These are phyloP conservation scores for Sarocladiaceae sp. DNA, from an alignment of 2,329 filamentous ascomycete genomes.

Conservation along the genomic window DNA sequence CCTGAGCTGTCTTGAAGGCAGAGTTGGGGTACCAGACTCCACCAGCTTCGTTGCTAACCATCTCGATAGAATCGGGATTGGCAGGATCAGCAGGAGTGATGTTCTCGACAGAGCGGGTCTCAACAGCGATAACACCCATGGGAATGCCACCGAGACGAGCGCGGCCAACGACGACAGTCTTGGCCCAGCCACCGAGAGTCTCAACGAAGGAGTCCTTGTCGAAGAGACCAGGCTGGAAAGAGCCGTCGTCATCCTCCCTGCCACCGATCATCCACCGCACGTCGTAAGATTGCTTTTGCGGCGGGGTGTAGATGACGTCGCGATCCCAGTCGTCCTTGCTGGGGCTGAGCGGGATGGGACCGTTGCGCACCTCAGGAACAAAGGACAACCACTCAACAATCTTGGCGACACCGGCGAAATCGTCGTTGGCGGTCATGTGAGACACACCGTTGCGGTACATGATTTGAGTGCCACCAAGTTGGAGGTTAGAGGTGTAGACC, in stretches of 20 bases:
- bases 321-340: conserved; percentile 88
- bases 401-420: conserved; percentile 96
- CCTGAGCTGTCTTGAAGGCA: conserved; percentile 98
- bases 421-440: conserved; percentile 95
- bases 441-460: conserved; percentile 99
- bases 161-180: conserved; percentile 93
- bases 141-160: conserved; percentile 95
- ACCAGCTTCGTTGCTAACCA: conserved; percentile 90
- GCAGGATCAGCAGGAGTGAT: conserved; percentile 94
- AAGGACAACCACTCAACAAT: conserved; percentile 98
- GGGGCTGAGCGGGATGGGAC: conserved; percentile 87
- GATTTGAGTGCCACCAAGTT: conserved; percentile 99
- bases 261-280: conserved; percentile 91
- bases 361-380: conserved; percentile 91
- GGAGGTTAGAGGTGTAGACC: conserved; percentile 97
- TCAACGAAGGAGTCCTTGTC: conserved; percentile 97
- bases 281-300: conserved; percentile 82
- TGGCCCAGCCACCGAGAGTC: conserved; percentile 93
- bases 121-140: conserved; percentile 96
- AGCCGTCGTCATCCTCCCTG: conserved; percentile 66
- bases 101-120: conserved; percentile 95
- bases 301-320: conserved; percentile 79
- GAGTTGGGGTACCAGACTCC: conserved; percentile 99
- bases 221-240: conserved; percentile 85
- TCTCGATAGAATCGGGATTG: conserved; percentile 97